phyloP scores from a whole-genome alignment of 352 stramenopile genomes.

The Blastocystis sp. region DNA sequence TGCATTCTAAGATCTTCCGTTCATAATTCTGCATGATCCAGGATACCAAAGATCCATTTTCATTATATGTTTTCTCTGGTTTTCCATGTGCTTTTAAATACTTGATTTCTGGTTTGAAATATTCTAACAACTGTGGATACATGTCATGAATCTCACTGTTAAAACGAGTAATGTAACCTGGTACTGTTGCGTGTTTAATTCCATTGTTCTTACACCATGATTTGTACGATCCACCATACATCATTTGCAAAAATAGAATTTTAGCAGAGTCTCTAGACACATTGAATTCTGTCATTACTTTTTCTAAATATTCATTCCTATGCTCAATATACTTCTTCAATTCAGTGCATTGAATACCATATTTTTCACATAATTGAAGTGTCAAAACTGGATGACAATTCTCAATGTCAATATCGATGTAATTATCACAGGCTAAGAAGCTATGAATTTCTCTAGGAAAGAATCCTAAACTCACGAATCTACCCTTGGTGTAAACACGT shows the following conservation, averaged over 20 bases:
- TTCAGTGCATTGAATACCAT: background rate
- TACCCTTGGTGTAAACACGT: background rate
- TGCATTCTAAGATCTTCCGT: background rate
- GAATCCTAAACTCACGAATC: background rate
- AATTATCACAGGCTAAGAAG: background rate
- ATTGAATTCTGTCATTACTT: background rate
- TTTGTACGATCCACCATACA: conserved; percentile 20
- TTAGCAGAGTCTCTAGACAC: background rate
- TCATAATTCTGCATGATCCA: conserved; percentile 15
- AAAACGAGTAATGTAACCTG: background rate
- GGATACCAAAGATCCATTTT: background rate
- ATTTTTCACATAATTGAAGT: background rate
- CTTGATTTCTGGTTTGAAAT: conserved; percentile 12
- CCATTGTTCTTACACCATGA: background rate
- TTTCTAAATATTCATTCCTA: background rate
- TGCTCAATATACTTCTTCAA: background rate
- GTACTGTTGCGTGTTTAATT: background rate
- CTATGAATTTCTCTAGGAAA: conserved; percentile 28
- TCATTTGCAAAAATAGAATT: background rate
- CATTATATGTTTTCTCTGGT: background rate
- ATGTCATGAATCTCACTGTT: background rate
- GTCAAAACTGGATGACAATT: conserved; percentile 9
- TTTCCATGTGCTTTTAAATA: conserved; percentile 6
- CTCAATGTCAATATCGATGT: conserved; percentile 22
- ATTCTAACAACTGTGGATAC: background rate